Base-by-base conservation (phyloP, 805 yeast species). In the Wickerhamomyces chaumierensis region DNA sequence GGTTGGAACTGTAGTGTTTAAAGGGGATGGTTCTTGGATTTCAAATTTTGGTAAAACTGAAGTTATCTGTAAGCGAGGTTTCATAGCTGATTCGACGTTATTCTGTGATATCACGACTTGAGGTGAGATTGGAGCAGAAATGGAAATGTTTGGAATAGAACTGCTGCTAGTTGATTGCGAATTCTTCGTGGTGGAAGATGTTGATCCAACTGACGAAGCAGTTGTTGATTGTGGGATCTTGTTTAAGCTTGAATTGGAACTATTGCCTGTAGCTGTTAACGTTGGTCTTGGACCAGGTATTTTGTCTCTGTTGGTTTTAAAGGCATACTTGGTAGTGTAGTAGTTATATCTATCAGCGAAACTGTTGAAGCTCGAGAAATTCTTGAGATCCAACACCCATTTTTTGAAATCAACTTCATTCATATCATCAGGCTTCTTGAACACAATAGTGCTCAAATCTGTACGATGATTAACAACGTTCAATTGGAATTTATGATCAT, bases 401-500 rank as follows among this genome's bases (percentile, higher is more conserved):
- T 73, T 73, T 57, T 73, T 82, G 95, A 97, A 90, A 33, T 67
- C 71, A 15, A 66, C 58, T 35, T 75, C 80, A 48, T 77, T 77
- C 39, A 82, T 73, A 52, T 82, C 88, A 11, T 87, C 78, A 44
- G 37, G 15, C 20, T 41, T 39, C 39, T 94, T 72, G 63, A 90
- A 88, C 11, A 87, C 94, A 86, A 90, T 85, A 51, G 83, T 87
- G 60, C 86, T 95, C 33, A 82, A 83, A 49, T 75, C 78, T 44
- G 23, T 81, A 71, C 81, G 79, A 58, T 83, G 86, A 59, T 81
- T 83, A 55, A 31, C 45, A 47, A 75, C 33, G 18, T 38, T 66
- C 46, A 43, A 57, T 62, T 38, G 78, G 31, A 52, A 77, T 49
- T 81, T 83, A 48, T 73, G 75, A 51, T 79, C 78, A 17, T 85